Conservation (phyloP, 2,329 filamentous ascomycete species). For the Ophiocordyceps sinensis region DNA sequence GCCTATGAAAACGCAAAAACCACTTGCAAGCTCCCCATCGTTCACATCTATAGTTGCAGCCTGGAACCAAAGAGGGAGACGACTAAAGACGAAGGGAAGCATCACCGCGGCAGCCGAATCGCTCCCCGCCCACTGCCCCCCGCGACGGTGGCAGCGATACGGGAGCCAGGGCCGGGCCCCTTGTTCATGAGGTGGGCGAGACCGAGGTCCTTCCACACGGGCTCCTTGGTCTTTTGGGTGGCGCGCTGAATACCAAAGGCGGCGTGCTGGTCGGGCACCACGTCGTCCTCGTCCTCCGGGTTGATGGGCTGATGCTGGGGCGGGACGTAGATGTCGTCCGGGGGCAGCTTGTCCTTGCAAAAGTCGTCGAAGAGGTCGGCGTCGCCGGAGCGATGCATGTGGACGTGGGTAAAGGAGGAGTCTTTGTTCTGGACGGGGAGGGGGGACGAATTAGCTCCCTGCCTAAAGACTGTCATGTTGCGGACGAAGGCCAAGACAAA, state of each 20-base stretch:
- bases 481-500: background rate
- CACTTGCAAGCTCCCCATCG: too few relatives aligned
- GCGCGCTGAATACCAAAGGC: conserved; percentile 76
- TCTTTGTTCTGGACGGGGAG: conserved; percentile 46
- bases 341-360: conserved; percentile 54
- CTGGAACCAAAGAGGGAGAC: too few relatives aligned
- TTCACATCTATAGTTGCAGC: too few relatives aligned
- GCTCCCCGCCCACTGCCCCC: conserved; percentile 2
- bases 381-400: conserved; percentile 57
- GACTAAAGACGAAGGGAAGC: too few relatives aligned
- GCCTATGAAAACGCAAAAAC: too few relatives aligned
- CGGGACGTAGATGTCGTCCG: conserved; percentile 72
- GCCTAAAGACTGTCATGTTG: too few relatives aligned
- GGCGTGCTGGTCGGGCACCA: conserved; percentile 77
- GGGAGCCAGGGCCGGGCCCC: conserved; percentile 28
- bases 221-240: conserved; percentile 55
- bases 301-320: conserved; percentile 69
- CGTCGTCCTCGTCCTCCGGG: conserved; percentile 78
- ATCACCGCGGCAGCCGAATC: conserved; percentile 10
- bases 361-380: conserved; percentile 71
- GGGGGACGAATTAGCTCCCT: too few relatives aligned
- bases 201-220: conserved; percentile 67
- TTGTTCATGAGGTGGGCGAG: conserved; percentile 55
- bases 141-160: conserved; percentile 4
- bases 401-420: conserved; percentile 58